Base-by-base conservation (phyloP, 1,139 yeast genomes). In the Yamadazyma dendronema region DNA sequence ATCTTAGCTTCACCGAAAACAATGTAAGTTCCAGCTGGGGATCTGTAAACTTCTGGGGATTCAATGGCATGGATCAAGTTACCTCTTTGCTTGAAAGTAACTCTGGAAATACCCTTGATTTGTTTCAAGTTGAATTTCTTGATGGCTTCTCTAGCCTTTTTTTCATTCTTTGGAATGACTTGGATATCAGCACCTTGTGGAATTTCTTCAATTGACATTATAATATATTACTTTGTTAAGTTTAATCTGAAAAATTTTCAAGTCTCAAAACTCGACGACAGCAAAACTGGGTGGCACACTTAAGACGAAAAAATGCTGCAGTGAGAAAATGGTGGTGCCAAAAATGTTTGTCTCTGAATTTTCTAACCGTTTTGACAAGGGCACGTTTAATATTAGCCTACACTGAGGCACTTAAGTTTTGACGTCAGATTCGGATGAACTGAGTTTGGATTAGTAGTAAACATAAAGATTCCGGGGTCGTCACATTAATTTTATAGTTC, bases 1-100 rank as follows among this genome's bases (percentile, higher is more conserved):
- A 87, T 86, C 80, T 88, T 87, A 64, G 96, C 95, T 73, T 90
- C 97, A 71, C 98, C 98, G 58, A 92, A 90, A 51, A 92, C 97
- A 57, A 92, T 83, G 75, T 85, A 92, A 56, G 95, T 83, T 64
- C 97, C 96, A 60, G 96, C 94, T 55, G 84, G 77, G 49, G 96
- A 83, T 72, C 79, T 87, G 95, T 77, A 92, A 45, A 92, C 98
- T 56, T 90, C 97, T 65, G 98, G 98, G 53, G 72, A 67, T 67
- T 87, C 95, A 72, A 92, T 87, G 62, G 96, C 95, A 67, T 85
- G 82, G 64, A 89, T 85, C 63, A 84, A 79, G 81, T 88, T 88
- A 68, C 94, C 90, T 72, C 88, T 82, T 76, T 87, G 92, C 74
- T 86, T 88, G 80, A 92, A 84, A 54, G 96, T 89, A 59, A 92